Percentiles rank a stretch among this genome's conserved stretches.
Evolutionary conservation across 2,329 filamentous ascomycete genomes (phyloP).

Genomic region (Fusarium bulbicola): DNA sequence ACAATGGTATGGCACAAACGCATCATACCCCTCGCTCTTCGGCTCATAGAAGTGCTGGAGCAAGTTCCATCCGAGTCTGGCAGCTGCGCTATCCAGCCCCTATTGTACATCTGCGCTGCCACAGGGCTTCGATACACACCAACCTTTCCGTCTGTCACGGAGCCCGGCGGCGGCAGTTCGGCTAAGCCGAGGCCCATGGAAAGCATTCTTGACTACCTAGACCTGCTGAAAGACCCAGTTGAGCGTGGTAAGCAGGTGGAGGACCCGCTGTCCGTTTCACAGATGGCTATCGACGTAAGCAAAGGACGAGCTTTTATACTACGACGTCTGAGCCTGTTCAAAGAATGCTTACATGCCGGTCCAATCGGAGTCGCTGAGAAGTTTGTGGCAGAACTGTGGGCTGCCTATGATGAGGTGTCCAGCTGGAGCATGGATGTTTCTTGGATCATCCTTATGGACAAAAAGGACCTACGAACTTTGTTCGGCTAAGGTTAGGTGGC

Average conservation of each 20-base stretch:
- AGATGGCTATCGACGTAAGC: background rate
- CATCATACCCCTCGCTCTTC: background rate
- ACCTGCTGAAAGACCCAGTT: background rate
- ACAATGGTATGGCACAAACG: background rate
- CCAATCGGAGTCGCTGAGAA: background rate
- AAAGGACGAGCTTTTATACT: background rate
- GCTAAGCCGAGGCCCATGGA: background rate
- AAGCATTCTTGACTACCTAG: background rate
- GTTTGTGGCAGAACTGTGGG: background rate
- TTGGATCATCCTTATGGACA: background rate
- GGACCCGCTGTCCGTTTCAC: background rate
- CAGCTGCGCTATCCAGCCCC: background rate
- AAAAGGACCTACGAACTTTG: background rate
- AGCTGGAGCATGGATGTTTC: background rate
- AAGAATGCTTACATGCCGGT: background rate
- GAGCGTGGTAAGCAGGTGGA: background rate
- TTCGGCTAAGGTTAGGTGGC: background rate
- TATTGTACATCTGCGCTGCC: background rate
- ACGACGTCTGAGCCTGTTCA: background rate
- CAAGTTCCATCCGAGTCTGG: background rate
- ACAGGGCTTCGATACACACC: background rate
- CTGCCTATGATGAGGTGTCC: background rate
- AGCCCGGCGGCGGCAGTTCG: accelerated
- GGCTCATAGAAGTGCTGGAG: background rate
- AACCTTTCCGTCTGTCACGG: accelerated